phyloP scores from a whole-genome alignment of 2,329 filamentous ascomycete genomes.

The Apiospora rasikravindrae region DNA sequence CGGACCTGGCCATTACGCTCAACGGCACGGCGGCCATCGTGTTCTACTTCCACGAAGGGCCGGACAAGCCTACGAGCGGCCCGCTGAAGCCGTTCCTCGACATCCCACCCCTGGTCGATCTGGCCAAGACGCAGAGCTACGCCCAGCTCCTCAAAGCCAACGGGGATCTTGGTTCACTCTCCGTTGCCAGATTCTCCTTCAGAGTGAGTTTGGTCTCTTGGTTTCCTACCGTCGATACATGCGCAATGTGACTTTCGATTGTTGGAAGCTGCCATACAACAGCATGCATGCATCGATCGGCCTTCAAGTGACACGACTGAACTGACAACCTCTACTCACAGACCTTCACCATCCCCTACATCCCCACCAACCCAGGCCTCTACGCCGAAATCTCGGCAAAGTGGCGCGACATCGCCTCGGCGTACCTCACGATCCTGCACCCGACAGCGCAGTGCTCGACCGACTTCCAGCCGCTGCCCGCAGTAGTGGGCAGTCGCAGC shows the following conservation, averaged over 20 bases:
- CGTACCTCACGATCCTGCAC: slow-evolving; percentile 32
- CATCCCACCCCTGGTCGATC: slow-evolving; percentile 28
- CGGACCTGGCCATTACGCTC: slow-evolving; percentile 29
- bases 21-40: slow-evolving; percentile 32
- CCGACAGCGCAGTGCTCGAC: slow-evolving; percentile 34
- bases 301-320: neutral
- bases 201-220: slow-evolving; percentile 21
- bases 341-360: slow-evolving; percentile 35
- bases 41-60: slow-evolving; percentile 43
- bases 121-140: slow-evolving; percentile 29
- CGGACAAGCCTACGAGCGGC: slow-evolving; percentile 35
- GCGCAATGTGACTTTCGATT: neutral
- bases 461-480: slow-evolving; percentile 41
- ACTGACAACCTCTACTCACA: slow-evolving; percentile 2
- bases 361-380: slow-evolving; percentile 33
- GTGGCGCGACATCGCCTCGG: slow-evolving; percentile 33
- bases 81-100: slow-evolving; percentile 41
- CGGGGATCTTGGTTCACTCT: slow-evolving; percentile 23
- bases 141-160: slow-evolving; percentile 23
- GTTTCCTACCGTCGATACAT: no score
- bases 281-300: neutral
- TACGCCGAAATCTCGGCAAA: slow-evolving; percentile 41
- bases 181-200: slow-evolving; percentile 20
- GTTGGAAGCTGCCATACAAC: neutral
- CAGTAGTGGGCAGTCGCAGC: slow-evolving; percentile 31